These are phyloP conservation scores for Yamadazyma mexicana DNA, from an alignment of 1,139 yeast species.

Conservation along the genomic window DNA sequence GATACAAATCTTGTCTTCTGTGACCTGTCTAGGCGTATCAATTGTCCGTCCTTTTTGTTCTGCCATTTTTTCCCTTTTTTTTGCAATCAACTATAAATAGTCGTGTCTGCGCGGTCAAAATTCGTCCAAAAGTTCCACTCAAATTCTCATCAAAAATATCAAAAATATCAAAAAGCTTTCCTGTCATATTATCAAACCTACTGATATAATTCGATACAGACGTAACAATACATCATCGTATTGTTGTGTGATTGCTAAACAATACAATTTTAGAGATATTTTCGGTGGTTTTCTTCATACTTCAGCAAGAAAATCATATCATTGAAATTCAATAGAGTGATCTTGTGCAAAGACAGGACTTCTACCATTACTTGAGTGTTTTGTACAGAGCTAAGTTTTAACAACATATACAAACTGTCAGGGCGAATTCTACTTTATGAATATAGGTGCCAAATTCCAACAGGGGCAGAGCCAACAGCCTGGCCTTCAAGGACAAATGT, in stretches of 20 bases:
- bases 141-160: conserved; percentile 2
- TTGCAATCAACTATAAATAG: neutral
- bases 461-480: conserved; percentile 19
- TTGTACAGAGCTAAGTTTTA: too few species aligned
- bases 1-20: too few species aligned
- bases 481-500: conserved; percentile 19
- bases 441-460: conserved; percentile 33
- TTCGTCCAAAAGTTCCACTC: conserved; percentile 1
- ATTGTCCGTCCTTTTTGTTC: too few species aligned
- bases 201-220: neutral
- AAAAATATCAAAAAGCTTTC: neutral
- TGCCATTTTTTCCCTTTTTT: neutral
- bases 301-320: too few species aligned
- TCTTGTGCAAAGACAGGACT: too few species aligned
- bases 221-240: conserved; percentile 1
- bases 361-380: neutral
- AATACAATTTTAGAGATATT: neutral
- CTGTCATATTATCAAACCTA: neutral
- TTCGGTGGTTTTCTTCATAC: neutral
- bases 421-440: conserved; percentile 12
- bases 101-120: neutral
- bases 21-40: too few species aligned
- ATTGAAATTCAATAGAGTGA: too few species aligned
- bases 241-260: neutral
- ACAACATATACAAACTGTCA: neutral